Percentiles rank a stretch among this genome's conserved stretches.
Conservation (phyloP, 2,329 filamentous ascomycete species). For the Lizonia empirigonia region DNA sequence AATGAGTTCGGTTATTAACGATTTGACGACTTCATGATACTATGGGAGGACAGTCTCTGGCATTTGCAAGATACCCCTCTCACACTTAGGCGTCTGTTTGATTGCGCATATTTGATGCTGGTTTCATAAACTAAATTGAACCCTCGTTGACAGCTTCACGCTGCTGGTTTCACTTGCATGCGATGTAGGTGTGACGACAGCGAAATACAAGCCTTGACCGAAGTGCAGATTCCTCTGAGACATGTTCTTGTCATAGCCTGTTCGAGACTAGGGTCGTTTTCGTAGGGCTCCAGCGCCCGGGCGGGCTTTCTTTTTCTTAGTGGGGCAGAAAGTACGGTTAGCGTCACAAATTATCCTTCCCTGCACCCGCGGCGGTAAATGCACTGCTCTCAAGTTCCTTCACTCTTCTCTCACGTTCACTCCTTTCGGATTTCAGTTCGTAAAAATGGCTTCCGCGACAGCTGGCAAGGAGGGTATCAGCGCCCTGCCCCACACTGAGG, state of each 20-base stretch:
- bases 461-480: constrained; percentile 40
- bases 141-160: not conserved
- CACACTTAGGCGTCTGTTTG: constrained; percentile 3
- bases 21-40: constrained; percentile 35
- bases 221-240: constrained; percentile 8
- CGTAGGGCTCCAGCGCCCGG: constrained; percentile 23
- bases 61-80: constrained; percentile 44
- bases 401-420: constrained; percentile 9
- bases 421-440: constrained; percentile 5
- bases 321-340: too few species aligned
- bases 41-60: constrained; percentile 33
- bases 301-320: too few species aligned
- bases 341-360: constrained; percentile 41
- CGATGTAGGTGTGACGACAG: not conserved
- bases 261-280: constrained; percentile 15
- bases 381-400: constrained; percentile 11
- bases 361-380: constrained; percentile 13
- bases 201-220: not conserved
- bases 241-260: constrained; percentile 12
- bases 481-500: constrained; percentile 90
- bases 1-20: constrained; percentile 20
- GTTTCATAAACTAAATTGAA: not conserved
- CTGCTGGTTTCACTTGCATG: not conserved
- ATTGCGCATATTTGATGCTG: constrained; percentile 13
- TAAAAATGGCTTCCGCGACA: constrained; percentile 35